Evolutionary conservation across 768 basidiomycete genomes (phyloP), one percentile per base, ranked within the genome.

Genomic region (Trametes coccinea): DNA sequence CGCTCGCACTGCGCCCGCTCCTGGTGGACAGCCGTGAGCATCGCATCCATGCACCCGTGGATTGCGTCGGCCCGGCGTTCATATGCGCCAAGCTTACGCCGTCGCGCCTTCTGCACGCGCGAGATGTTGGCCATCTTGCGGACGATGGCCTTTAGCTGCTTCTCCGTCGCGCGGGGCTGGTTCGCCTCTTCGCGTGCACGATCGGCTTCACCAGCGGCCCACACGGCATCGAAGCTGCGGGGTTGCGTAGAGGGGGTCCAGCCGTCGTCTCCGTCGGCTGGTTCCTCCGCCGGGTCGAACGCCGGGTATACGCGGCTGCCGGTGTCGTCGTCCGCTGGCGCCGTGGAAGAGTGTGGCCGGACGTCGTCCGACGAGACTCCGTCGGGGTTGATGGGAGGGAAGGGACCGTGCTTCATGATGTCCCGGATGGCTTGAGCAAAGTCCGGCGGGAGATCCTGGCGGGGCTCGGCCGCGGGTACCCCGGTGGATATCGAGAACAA

Each of bases 21-120:
- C 57, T 63, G 62, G 29, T 39, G 52, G 11, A 63, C 48, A 53
- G 54, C 45, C 53, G 52, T 30, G 46, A 37, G 53, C 10, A 63
- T 14, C n/a, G 17, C 31, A 14, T 16, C 9, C 13, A 17, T 13
- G 6, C 13, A 40, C 10, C 5, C 6, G 30, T 3, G 0, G 16
- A 34, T n/a, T 2, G 13, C 10, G 13, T 9, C 31, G 9, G 13
- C 37, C 16, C 27, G 9, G 8, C 29, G 16, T 13, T 49, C 45
- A 37, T 8, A 41, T 7, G 30, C 52, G 31, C 48, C 27, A 22
- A 22, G 17, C 9, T 31, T 16, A 10, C 2, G 4, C 51, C 27
- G 22, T 5, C 56, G 52, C 31, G 29, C 41, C 37, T 49, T 40
- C 13, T 54, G 53, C 46, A 54, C 37, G 29, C 14, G 27, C 44